Evolutionary conservation across 257 asterid species (phyloP), one percentile per base, ranked within the genome.

Genomic region (Fraxinus anomala): DNA sequence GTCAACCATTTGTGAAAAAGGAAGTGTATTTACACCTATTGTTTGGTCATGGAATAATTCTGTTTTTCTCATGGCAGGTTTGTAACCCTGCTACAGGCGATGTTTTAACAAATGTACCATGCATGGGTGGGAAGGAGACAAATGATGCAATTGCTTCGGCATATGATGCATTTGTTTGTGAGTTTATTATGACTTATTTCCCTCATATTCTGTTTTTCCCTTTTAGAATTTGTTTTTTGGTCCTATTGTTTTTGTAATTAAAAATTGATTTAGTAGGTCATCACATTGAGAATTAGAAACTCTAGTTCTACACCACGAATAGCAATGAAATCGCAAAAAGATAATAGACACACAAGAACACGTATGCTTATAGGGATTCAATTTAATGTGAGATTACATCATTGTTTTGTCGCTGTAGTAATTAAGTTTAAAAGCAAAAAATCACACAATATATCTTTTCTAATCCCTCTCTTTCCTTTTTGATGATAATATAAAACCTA

Each of bases 131-230:
- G 73, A 89, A 80, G 90, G 99, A 96, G 89, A 94, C 99, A 1
- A 85, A 91, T 1, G 98, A 96, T 80, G 99, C 98, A n/a, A 92
- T 96, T 81, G 81, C 91, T 76, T 91, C 97, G 65, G 99, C 99
- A 13, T 86, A 83, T 37, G 92, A 92, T 67, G 96, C 99, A 44
- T 96, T 92, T 89, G 76, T 26, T 33, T 85, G 98, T 94, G 85
- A 88, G 98, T 85, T 54, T 81, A 68, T 76, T 23, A 28, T 13
- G 67, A 54, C 71, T 70, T 28, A 49, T 76, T 77, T 76, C 66
- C 72, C 33, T 37, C 44, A 30, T 77, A 28, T 17, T 34, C 31
- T 72, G 13, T 36, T 70, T 70, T 71, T 34, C 69, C 16, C 44
- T 40, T 74, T 56, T 28, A 24, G 23, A 10, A 23, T 31, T 42